Evolutionary conservation across 441 rosid genomes (phyloP), one percentile per base, ranked within the genome.

Genomic region (Gossypium aridum): DNA sequence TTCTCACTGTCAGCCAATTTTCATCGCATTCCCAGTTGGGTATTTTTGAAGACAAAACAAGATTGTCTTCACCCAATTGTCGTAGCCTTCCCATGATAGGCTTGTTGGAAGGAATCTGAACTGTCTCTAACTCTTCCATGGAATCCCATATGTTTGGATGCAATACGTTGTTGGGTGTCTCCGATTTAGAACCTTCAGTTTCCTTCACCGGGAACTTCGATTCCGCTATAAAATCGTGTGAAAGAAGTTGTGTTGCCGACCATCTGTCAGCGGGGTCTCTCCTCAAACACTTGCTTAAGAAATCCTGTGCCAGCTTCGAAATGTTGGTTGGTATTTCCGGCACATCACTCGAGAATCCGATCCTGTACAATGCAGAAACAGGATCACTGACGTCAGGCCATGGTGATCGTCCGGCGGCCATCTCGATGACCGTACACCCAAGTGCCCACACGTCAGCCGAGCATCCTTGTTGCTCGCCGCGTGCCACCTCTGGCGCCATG

Each of bases 401-500:
- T 7, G 92, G 91, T 0, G 81, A 72, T 57, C 65, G 66, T 17
- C 96, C 98, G 0, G 93, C 87, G 2, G 80, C 89, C 91, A 93
- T 90, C 84, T 90, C 88, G 2, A 88, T 45, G 14, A 87, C 78
- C 0, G 87, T 79, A 45, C 92, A 90, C 9, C 95, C 98, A 7
- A 91, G 84, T 17, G 93, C 89, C 97, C 98, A 91, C 34, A 91
- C 79, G 70, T 91, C 97, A 34, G 92, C 83, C 13, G 90, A 70
- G 72, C 72, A 85, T 31, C 87, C 85, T 70, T 90, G 98, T 8
- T 76, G 73, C 4, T 86, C 89, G 0, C 90, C 92, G 17, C 95
- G 92, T 65, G 94, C 95, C 85, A 80, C 92, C 83, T 91, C 98
- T n/a, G 98, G 97, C 14, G 98, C 90, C 98, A 93, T 91, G 80